A percentile compares a stretch with the other conserved stretches of the same genome.
These are phyloP conservation scores for Astrocystis sublimbata DNA, from an alignment of 495 filamentous ascomycete species.

Conservation along the genomic window DNA sequence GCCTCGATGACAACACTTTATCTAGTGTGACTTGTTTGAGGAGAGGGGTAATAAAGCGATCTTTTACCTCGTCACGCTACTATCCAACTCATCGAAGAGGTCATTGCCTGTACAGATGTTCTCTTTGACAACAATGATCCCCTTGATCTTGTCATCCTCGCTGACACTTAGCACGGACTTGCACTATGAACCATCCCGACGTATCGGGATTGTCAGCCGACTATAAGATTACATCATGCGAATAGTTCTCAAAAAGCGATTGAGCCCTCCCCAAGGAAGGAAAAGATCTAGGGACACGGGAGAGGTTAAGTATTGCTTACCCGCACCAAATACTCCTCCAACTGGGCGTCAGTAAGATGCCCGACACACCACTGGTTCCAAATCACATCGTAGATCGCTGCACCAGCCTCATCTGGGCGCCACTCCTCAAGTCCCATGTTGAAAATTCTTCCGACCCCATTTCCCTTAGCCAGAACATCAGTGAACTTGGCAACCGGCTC, in stretches of 20 bases:
- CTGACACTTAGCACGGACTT: slow-evolving; percentile 49
- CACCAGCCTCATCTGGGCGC: slow-evolving; percentile 56
- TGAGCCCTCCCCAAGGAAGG: neutral
- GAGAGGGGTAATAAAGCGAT: neutral
- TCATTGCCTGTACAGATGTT: slow-evolving; percentile 71
- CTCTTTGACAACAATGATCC: slow-evolving; percentile 81
- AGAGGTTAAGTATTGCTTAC: neutral
- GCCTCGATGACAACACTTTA: neutral
- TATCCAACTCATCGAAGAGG: slow-evolving; percentile 76
- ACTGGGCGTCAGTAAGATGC: slow-evolving; percentile 77
- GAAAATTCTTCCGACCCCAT: slow-evolving; percentile 62
- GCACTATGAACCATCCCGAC: slow-evolving; percentile 42
- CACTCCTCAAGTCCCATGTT: slow-evolving; percentile 77
- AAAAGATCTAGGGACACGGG: neutral
- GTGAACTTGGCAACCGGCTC: slow-evolving; percentile 62
- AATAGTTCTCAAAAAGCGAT: neutral
- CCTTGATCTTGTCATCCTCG: slow-evolving; percentile 39
- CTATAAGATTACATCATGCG: neutral
- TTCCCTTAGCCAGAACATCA: slow-evolving; percentile 40
- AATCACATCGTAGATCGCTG: slow-evolving; percentile 62
- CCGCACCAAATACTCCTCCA: slow-evolving; percentile 65
- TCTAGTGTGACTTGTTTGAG: neutral
- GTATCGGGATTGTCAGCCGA: neutral
- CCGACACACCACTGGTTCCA: slow-evolving; percentile 94
- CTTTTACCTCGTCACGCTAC: slow-evolving; percentile 69